Evolutionary conservation across 768 basidiomycete species (phyloP).

Genomic region (Boletus rubroflammeus): DNA sequence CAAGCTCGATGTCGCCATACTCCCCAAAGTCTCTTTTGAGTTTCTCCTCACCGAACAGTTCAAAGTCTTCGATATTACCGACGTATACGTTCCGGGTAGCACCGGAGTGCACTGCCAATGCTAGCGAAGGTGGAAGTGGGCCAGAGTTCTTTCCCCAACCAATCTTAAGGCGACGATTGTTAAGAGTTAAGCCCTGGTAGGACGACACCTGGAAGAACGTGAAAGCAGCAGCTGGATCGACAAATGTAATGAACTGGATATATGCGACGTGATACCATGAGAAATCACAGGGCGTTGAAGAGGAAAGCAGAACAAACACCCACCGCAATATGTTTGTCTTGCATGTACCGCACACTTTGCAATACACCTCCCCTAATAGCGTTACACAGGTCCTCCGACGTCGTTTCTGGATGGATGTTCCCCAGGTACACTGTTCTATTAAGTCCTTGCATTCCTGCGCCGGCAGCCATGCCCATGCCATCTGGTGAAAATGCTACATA

Average conservation of each 20-base stretch:
- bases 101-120: slow-evolving; percentile 86
- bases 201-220: slow-evolving; percentile 93
- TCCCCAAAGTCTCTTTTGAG: slow-evolving; percentile 92
- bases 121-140: slow-evolving; percentile 76
- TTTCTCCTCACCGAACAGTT: slow-evolving; percentile 83
- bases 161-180: slow-evolving; percentile 91
- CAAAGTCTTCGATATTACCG: slow-evolving; percentile 94
- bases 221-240: slow-evolving; percentile 89
- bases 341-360: slow-evolving; percentile 92
- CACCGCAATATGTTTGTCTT: slow-evolving; percentile 96
- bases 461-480: slow-evolving; percentile 28
- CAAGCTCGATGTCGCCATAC: slow-evolving; percentile 94
- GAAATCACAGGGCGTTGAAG: not conserved
- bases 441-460: slow-evolving; percentile 49
- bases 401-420: slow-evolving; percentile 95
- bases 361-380: slow-evolving; percentile 94
- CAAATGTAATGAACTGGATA: slow-evolving; percentile 87
- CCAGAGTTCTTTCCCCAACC: slow-evolving; percentile 98
- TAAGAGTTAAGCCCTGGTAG: slow-evolving; percentile 84
- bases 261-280: not conserved
- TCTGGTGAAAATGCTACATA: slow-evolving; percentile 54
- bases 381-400: slow-evolving; percentile 93
- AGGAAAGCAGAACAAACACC: slow-evolving; percentile 29
- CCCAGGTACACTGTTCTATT: slow-evolving; percentile 96
- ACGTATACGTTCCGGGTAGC: slow-evolving; percentile 97